Base-by-base conservation (phyloP, 2,329 filamentous ascomycete species). In the Colletotrichum incanum region DNA sequence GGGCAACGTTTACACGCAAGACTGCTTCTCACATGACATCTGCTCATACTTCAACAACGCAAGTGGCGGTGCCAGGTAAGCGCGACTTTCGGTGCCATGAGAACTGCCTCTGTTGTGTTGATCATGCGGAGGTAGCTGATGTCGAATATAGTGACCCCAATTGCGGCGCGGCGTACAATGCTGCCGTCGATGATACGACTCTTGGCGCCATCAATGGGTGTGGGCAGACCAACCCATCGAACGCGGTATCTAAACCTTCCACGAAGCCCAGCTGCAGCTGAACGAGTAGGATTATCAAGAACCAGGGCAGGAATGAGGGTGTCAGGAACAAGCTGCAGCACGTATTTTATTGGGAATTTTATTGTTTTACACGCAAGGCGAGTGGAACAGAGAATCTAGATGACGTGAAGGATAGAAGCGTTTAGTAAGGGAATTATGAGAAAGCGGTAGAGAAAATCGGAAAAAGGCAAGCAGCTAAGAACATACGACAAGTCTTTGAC, bases 31-130 rank as follows among this genome's bases (percentile, higher is more conserved):
- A 0, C 86, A 87, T 65, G 86, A 87, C 60, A 82, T 87, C 16
- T 88, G 86, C 76, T 86, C 84, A 5, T 87, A 84, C 73, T 87
- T 87, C 71, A 83, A 87, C 39, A 83, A 83, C 62, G 84, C 86
- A 1, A 83, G 78, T n/a, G 84, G 84, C 9, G 86, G 86, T 2
- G 78, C 84, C 0, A 84, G 81, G 86, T 86, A 76, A 72, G 77
- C 64, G 3, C 7, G 2, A 26, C 62, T 2, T 20, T 8, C 11
- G 6, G 0, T 16, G 12, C 20, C 20, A 14, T 4, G 31, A 39
- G 11, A 23, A 4, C 18, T 3, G 28, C 2, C 20, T 8, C 12
- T n/a, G 18, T 56, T 11, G 9, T 28, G 20, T 12, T 14, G 5
- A 26, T 20, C 16, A 55, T 31, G 8, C 54, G 18, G 56, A 20